Conservation (phyloP, 1,139 yeast genomes). For the Kodamaea ohmeri region DNA sequence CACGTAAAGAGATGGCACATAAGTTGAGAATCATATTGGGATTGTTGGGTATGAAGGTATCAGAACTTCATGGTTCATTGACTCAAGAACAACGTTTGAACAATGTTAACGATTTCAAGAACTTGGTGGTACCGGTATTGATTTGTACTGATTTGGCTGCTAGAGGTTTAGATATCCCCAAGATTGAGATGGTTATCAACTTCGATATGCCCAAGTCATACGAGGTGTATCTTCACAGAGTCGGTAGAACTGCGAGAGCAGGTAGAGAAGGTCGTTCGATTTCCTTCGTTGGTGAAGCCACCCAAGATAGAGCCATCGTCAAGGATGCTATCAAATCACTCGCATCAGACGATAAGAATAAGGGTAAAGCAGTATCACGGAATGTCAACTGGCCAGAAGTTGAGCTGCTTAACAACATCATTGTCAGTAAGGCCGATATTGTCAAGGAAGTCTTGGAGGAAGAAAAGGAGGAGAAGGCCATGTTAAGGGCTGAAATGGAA, state of each 20-base stretch:
- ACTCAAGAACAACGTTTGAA: conserved; percentile 93
- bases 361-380: conserved; percentile 71
- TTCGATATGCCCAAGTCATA: conserved; percentile 93
- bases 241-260: conserved; percentile 99
- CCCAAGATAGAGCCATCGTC: conserved; percentile 82
- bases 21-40: conserved; percentile 81
- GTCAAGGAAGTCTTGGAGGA: conserved; percentile 80
- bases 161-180: conserved; percentile 98
- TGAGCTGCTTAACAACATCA: conserved; percentile 59
- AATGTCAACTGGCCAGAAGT: conserved; percentile 84
- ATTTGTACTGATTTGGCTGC: conserved; percentile 98
- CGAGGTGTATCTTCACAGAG: conserved; percentile 92
- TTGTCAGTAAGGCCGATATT: conserved; percentile 56
- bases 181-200: conserved; percentile 89
- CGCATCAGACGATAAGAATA: conserved; percentile 35
- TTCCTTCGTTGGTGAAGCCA: conserved; percentile 88
- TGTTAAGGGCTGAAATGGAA: conserved; percentile 88
- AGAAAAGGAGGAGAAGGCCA: conserved; percentile 84
- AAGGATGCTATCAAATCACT: conserved; percentile 73
- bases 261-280: conserved; percentile 94
- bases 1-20: conserved; percentile 90
- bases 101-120: conserved; percentile 79
- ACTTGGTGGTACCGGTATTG: conserved; percentile 77
- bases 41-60: conserved; percentile 78
- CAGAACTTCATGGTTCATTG: conserved; percentile 92